These are phyloP conservation scores for Synchytrium microbalum DNA, from an alignment of 371 early-diverging fungal species.

Conservation along the genomic window DNA sequence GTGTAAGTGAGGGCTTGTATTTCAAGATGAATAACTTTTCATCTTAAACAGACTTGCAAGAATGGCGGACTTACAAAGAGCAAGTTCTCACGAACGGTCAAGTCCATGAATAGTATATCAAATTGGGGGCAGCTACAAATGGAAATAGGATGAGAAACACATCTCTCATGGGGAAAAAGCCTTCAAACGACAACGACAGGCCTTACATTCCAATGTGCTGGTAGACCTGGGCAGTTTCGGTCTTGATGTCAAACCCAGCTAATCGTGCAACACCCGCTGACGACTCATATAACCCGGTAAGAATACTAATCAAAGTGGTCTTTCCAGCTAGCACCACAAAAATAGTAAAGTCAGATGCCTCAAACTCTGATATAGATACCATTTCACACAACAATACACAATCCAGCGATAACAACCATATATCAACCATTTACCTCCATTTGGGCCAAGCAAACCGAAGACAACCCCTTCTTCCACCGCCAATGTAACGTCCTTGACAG, in stretches of 20 bases:
- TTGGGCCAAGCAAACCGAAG: slow-evolving; percentile 56
- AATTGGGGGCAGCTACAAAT: slow-evolving; percentile 25
- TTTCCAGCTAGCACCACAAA: slow-evolving; percentile 39
- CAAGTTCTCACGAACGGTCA: slow-evolving; percentile 64
- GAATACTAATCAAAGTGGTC: slow-evolving; percentile 56
- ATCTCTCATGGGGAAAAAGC: background rate
- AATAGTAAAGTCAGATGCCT: too few relatives aligned
- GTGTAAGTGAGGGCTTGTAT: slow-evolving; percentile 47
- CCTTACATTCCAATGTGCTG: slow-evolving; percentile 61
- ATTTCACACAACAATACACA: background rate
- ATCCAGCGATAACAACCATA: background rate
- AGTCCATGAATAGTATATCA: slow-evolving; percentile 68
- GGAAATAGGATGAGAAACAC: slow-evolving; percentile 10
- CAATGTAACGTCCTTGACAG: slow-evolving; percentile 58
- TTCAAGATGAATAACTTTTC: slow-evolving; percentile 62
- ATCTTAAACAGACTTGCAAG: too few relatives aligned
- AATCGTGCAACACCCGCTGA: slow-evolving; percentile 51
- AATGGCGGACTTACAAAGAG: too few relatives aligned
- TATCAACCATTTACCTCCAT: slow-evolving; percentile 10
- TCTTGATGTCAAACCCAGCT: slow-evolving; percentile 51
- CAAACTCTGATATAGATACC: too few relatives aligned
- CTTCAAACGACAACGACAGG: slow-evolving; percentile 31
- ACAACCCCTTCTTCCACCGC: slow-evolving; percentile 49
- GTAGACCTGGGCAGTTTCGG: slow-evolving; percentile 52
- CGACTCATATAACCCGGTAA: slow-evolving; percentile 59